phyloP scores from a whole-genome alignment of 2,329 filamentous ascomycete genomes.

The Phyllosticta paracitricarpa region DNA sequence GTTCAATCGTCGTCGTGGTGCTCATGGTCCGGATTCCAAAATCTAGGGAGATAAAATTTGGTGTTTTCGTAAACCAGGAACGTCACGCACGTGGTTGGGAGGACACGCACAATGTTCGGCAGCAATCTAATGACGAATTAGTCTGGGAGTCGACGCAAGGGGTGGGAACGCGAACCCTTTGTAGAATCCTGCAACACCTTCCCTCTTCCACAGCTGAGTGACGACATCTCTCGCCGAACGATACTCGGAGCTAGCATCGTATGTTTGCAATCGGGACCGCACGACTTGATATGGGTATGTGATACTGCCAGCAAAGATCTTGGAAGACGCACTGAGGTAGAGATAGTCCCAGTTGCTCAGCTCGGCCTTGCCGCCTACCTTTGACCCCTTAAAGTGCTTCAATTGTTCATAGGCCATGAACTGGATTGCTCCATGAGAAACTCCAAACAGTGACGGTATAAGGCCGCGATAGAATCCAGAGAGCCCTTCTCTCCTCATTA shows the following conservation, averaged over 20 bases:
- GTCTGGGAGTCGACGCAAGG: neutral
- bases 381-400: slow-evolving; percentile 48
- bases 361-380: slow-evolving; percentile 19
- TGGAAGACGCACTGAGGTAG: slow-evolving; percentile 68
- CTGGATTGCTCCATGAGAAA: slow-evolving; percentile 86
- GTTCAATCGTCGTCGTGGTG: neutral
- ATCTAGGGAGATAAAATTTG: slow-evolving; percentile 54
- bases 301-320: slow-evolving; percentile 77
- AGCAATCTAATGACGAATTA: slow-evolving; percentile 42
- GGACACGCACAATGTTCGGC: slow-evolving; percentile 79
- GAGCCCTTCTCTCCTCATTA: slow-evolving; percentile 62
- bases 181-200: slow-evolving; percentile 79
- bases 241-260: slow-evolving; percentile 68
- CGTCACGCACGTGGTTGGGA: slow-evolving; percentile 92
- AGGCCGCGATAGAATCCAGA: slow-evolving; percentile 82
- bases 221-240: slow-evolving; percentile 63
- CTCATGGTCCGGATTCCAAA: slow-evolving; percentile 16
- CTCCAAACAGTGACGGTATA: slow-evolving; percentile 71
- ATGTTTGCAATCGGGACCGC: slow-evolving; percentile 78
- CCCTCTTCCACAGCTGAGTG: slow-evolving; percentile 63
- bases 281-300: slow-evolving; percentile 96
- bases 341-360: slow-evolving; percentile 69
- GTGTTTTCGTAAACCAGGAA: slow-evolving; percentile 96
- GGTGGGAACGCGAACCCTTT: slow-evolving; percentile 48
- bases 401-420: slow-evolving; percentile 87